Evolutionary conservation across 257 asterid genomes (phyloP).

Genomic region (Jacaranda copaia): DNA sequence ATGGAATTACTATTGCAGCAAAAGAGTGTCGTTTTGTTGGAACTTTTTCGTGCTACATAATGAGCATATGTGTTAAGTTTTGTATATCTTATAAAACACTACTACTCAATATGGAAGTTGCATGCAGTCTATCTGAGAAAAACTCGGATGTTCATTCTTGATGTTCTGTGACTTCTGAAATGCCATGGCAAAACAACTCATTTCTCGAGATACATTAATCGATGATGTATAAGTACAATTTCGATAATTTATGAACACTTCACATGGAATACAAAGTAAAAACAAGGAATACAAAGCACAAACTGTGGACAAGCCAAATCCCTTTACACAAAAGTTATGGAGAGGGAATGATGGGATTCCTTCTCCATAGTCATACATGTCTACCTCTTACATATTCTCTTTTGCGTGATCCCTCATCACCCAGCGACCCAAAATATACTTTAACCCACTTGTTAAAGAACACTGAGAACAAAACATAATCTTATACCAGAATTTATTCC

Average conservation of each 20-base stretch:
- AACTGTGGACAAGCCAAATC: not conserved
- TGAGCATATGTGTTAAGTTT: too few relatives aligned
- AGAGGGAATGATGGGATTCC: slow-evolving; percentile 19
- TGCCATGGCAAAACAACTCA: not conserved
- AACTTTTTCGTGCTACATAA: not conserved
- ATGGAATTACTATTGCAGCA: not conserved
- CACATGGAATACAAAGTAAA: not conserved
- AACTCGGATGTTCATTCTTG: too few relatives aligned
- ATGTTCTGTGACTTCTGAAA: not conserved
- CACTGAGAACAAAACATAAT: not conserved
- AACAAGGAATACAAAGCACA: not conserved
- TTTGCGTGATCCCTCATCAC: slow-evolving; percentile 9
- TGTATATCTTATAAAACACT: too few relatives aligned
- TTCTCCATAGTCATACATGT: slow-evolving; percentile 12
- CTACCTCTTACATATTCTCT: not conserved
- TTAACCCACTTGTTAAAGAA: slow-evolving; percentile 23
- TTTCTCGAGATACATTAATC: not conserved
- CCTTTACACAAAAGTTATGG: not conserved
- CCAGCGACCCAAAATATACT: slow-evolving; percentile 7
- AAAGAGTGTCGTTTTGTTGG: not conserved
- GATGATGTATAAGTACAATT: not conserved
- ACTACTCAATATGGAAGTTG: too few relatives aligned
- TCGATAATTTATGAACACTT: not conserved
- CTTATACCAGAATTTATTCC: slow-evolving; percentile 4
- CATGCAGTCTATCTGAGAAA: too few relatives aligned